A percentile compares a stretch with the other conserved stretches of the same genome.
These are phyloP conservation scores for Clitopilus passeckerianus DNA, from an alignment of 768 basidiomycete species.

Conservation along the genomic window DNA sequence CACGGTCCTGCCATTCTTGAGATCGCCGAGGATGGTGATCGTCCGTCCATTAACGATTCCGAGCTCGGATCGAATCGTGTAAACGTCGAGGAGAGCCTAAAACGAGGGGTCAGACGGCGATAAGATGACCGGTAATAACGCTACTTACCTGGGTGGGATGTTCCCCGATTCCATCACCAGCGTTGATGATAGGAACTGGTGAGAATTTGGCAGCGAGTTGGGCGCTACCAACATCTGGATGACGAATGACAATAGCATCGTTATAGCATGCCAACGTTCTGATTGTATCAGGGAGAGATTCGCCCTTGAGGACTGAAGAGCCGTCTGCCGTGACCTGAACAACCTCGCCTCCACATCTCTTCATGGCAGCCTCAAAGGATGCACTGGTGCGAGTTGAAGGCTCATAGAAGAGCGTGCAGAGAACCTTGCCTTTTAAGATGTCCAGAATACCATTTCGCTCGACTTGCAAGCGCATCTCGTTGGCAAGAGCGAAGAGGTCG, in stretches of 20 bases:
- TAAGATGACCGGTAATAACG: not conserved
- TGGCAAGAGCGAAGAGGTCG: slow-evolving; percentile 89
- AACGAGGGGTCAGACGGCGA: slow-evolving; percentile 6
- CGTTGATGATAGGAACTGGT: slow-evolving; percentile 93
- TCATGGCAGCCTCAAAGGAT: slow-evolving; percentile 99
- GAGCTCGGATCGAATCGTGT: slow-evolving; percentile 95
- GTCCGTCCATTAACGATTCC: slow-evolving; percentile 97
- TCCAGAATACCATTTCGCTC: slow-evolving; percentile 88
- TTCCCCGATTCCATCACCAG: slow-evolving; percentile 95
- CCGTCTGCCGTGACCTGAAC: slow-evolving; percentile 76
- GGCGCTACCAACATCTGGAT: slow-evolving; percentile 92
- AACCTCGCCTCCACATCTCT: slow-evolving; percentile 93
- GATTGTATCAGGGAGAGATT: slow-evolving; percentile 88
- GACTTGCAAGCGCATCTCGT: slow-evolving; percentile 95
- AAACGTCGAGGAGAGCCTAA: slow-evolving; percentile 83
- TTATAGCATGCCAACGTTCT: slow-evolving; percentile 93
- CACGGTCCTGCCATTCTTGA: slow-evolving; percentile 97
- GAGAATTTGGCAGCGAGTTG: slow-evolving; percentile 95
- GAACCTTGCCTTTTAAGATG: slow-evolving; percentile 84
- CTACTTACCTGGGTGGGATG: slow-evolving; percentile 90
- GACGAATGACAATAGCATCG: slow-evolving; percentile 91
- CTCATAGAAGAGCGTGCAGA: slow-evolving; percentile 94
- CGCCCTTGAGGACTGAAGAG: slow-evolving; percentile 92
- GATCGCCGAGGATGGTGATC: slow-evolving; percentile 88
- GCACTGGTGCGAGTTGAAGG: slow-evolving; percentile 93